A percentile compares a stretch with the other conserved stretches of the same genome.
Evolutionary conservation across 2,329 filamentous ascomycete genomes (phyloP).

Genomic region (Zasmidium citrigriseum): DNA sequence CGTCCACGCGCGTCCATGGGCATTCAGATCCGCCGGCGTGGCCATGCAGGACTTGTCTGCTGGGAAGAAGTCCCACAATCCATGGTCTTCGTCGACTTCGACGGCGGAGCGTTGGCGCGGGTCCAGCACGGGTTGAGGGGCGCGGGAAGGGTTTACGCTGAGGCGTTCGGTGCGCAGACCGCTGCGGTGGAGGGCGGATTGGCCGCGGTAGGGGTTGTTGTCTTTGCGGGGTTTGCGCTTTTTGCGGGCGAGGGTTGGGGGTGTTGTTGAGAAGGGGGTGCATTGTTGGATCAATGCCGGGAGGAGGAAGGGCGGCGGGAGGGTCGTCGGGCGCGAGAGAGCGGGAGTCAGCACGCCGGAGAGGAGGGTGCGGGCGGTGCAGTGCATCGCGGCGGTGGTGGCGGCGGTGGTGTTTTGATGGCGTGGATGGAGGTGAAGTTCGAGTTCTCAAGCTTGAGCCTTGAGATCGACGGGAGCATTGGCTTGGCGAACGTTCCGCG

Average conservation of each 20-base stretch:
- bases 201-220: slow-evolving; percentile 75
- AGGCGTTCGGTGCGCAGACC: slow-evolving; percentile 58
- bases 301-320: slow-evolving; percentile 38
- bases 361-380: slow-evolving; percentile 22
- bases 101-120: slow-evolving; percentile 58
- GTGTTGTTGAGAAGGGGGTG: slow-evolving; percentile 32
- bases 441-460: neutral
- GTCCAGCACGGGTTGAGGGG: slow-evolving; percentile 71
- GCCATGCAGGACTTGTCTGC: slow-evolving; percentile 66
- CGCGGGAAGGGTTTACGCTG: slow-evolving; percentile 69
- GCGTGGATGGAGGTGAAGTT: neutral
- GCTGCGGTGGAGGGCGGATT: slow-evolving; percentile 77
- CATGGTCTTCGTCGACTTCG: slow-evolving; percentile 71
- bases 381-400: slow-evolving; percentile 29
- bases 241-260: slow-evolving; percentile 24
- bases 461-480: neutral
- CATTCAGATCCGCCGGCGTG: slow-evolving; percentile 68
- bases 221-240: slow-evolving; percentile 54
- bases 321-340: slow-evolving; percentile 12
- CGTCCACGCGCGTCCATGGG: slow-evolving; percentile 80
- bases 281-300: slow-evolving; percentile 32
- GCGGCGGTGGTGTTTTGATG: slow-evolving; percentile 3
- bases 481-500: neutral
- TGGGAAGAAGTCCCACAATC: slow-evolving; percentile 90
- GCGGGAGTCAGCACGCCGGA: slow-evolving; percentile 18